Base-by-base conservation (phyloP, 768 basidiomycete species). In the Cytidiella melzeri region DNA sequence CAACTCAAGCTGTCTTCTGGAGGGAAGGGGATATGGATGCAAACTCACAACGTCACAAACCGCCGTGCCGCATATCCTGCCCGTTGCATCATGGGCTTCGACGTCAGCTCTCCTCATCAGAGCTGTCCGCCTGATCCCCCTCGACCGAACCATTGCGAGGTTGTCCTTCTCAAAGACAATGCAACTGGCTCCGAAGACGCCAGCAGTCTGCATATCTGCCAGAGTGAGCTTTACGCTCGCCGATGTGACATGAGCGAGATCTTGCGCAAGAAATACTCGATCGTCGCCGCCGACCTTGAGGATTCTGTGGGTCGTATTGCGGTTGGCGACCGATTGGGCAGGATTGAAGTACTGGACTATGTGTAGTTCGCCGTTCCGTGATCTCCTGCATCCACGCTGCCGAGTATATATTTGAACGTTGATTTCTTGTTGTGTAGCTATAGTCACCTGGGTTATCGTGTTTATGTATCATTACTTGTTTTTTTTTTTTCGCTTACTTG, bases 11-110 rank as follows among this genome's bases (percentile, higher is more conserved):
- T 62, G 4, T 59, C 65, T 13, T 54, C 54, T 21, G 65, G 60
- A 47, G 68, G 68, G 27, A 65, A 64, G 51, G 68, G 68, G n/a
- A 57, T 64, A 51, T 69, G 67, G 64, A 57, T 65, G 23, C 61
- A 66, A 57, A 69, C 67, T 27, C 60, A 62, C 45, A 68, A 67
- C 50, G 39, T 66, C 47, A 56, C 58, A 11, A 51, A 52, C 25
- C 58, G 60, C 5, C 64, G 59, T 41, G 51, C 47, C 26, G 53
- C 48, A 5, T 64, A 61, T 44, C 64, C 67, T 0, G 67, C 58
- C 13, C 63, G 67, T 4, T 64, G 62, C 25, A 52, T 69, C 19
- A 56, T 66, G 5, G 66, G 66, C 9, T 65, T 69, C 27, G 61
- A 65, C 30, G 55, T 64, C 42, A 38, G 12, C 2, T 10, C 21